phyloP scores from a whole-genome alignment of 2,329 filamentous ascomycete genomes.

The Neonectria ditissima region DNA sequence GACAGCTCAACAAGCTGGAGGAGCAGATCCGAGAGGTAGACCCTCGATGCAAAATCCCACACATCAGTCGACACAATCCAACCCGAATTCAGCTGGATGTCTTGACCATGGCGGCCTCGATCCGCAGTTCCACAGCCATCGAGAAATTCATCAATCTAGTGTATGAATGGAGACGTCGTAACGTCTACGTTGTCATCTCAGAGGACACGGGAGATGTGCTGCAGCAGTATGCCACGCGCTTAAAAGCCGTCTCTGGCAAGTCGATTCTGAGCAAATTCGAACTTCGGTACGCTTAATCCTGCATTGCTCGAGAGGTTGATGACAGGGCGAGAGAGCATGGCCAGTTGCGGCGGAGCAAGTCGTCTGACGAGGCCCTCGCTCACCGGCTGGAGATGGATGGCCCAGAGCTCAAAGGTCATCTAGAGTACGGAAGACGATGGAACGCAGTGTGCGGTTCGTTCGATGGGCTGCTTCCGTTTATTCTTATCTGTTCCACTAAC shows the following conservation, averaged over 20 bases:
- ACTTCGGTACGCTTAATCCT: conserved; percentile 1
- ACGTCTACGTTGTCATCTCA: background rate
- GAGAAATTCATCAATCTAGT: conserved; percentile 5
- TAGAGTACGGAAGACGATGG: background rate
- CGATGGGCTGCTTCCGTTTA: background rate
- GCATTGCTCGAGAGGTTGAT: background rate
- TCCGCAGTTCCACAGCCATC: background rate
- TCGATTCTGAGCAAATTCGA: background rate
- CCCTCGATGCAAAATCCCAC: conserved; percentile 1
- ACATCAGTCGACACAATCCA: background rate
- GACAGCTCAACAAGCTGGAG: background rate
- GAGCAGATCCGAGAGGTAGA: background rate
- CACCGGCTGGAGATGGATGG: background rate
- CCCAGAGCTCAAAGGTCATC: background rate
- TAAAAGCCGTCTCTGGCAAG: background rate
- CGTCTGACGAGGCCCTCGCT: background rate
- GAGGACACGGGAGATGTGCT: background rate
- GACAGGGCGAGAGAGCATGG: background rate
- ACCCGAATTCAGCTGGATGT: background rate
- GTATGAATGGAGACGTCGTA: background rate
- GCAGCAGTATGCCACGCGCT: background rate
- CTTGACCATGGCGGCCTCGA: background rate
- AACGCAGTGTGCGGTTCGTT: background rate
- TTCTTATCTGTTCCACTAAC: background rate
- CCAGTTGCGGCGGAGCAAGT: background rate